Conservation (phyloP, 495 filamentous ascomycete genomes). For the Hyaloscypha finlandica region DNA sequence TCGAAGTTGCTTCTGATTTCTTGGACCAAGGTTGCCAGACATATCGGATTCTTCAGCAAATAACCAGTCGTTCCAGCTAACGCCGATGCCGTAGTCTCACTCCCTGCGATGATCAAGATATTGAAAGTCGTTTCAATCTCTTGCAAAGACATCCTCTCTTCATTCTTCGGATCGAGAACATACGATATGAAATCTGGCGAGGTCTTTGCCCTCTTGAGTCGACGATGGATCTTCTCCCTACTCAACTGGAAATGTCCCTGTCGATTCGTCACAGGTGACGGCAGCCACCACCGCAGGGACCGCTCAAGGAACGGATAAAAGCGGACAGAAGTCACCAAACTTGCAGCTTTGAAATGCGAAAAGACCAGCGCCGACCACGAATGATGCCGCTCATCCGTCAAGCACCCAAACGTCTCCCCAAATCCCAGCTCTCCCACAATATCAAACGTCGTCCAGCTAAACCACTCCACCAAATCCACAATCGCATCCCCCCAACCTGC, state of each 20-base stretch:
- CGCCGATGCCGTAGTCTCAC: too few relatives aligned
- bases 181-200: too few relatives aligned
- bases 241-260: conserved; percentile 2
- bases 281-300: background rate
- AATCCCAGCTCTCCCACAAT: conserved; percentile 48
- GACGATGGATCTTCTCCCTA: background rate
- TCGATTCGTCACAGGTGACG: background rate
- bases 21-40: too few relatives aligned
- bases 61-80: too few relatives aligned
- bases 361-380: conserved; percentile 40
- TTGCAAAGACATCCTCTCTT: too few relatives aligned
- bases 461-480: conserved; percentile 41
- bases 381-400: conserved; percentile 46
- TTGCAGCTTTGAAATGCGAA: conserved; percentile 24
- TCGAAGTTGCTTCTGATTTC: too few relatives aligned
- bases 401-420: conserved; percentile 43
- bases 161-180: too few relatives aligned
- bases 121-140: too few relatives aligned
- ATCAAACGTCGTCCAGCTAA: conserved; percentile 49
- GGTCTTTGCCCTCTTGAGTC: background rate
- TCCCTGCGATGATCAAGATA: too few relatives aligned
- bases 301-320: conserved; percentile 6
- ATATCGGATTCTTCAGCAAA: too few relatives aligned
- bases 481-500: background rate
- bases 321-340: background rate